These are phyloP conservation scores for Termitomyces heimii DNA, from an alignment of 768 basidiomycete genomes.

Conservation along the genomic window DNA sequence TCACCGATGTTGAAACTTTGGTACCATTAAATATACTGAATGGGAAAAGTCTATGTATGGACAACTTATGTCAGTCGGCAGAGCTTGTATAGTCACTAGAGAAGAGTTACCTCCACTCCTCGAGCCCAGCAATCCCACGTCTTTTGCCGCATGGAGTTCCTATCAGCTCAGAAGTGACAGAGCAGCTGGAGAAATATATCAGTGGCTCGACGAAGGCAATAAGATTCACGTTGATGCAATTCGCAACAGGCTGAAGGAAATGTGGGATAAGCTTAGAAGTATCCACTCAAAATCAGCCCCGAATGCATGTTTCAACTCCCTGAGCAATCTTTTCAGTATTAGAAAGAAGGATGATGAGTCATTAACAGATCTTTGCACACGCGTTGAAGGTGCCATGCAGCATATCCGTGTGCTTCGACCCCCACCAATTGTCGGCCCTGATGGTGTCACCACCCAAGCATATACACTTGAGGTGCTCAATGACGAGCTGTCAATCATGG, in stretches of 20 bases:
- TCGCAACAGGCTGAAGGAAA: not conserved
- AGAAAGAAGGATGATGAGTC: not conserved
- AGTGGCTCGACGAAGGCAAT: too few species aligned
- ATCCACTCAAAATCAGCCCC: not conserved
- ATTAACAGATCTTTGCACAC: not conserved
- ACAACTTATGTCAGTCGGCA: not conserved
- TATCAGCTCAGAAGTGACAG: too few species aligned
- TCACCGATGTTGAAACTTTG: constrained; percentile 19
- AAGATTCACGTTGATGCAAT: too few species aligned
- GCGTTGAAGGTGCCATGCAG: not conserved
- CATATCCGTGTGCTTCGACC: not conserved
- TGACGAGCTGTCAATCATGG: not conserved
- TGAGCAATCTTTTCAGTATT: not conserved
- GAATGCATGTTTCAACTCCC: not conserved
- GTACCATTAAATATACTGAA: constrained; percentile 16
- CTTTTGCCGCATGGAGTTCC: too few species aligned
- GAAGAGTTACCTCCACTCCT: not conserved
- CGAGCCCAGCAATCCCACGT: not conserved
- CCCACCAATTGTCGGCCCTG: not conserved
- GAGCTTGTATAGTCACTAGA: not conserved
- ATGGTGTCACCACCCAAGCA: not conserved
- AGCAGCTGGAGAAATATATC: too few species aligned
- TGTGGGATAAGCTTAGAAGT: not conserved
- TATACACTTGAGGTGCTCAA: not conserved
- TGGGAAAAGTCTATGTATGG: not conserved